Evolutionary conservation across 148 eudicot genomes (phyloP).

Genomic region (Rhododendron griersonianum): DNA sequence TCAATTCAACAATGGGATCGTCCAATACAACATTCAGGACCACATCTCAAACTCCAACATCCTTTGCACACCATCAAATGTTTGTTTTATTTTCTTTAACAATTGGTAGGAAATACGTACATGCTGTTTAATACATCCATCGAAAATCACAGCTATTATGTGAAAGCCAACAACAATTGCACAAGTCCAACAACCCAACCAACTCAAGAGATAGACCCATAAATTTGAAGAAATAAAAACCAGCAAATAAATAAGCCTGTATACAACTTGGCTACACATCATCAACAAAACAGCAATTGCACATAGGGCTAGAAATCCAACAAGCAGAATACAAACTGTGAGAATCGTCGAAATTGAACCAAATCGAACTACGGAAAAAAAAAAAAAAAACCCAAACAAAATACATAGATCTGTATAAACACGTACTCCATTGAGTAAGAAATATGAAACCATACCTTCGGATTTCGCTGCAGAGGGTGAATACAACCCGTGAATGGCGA

Average conservation of each 20-base stretch:
- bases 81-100: not conserved
- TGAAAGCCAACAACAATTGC: not conserved
- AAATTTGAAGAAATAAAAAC: not conserved
- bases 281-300: not conserved
- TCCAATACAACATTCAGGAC: not conserved
- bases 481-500: conserved; percentile 8
- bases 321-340: not conserved
- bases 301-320: not conserved
- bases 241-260: not conserved
- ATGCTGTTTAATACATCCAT: not conserved
- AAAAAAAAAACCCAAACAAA: not conserved
- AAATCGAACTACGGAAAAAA: not conserved
- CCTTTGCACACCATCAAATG: not conserved
- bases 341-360: not conserved
- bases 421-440: not conserved
- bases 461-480: conserved; percentile 4
- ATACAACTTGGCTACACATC: not conserved
- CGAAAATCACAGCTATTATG: not conserved
- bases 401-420: not conserved
- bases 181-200: not conserved
- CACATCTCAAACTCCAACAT: not conserved
- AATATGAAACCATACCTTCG: conserved; percentile 11
- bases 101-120: not conserved
- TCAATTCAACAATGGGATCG: not conserved
- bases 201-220: not conserved